Percentiles rank a stretch among this genome's conserved stretches.
phyloP scores from a whole-genome alignment of 73 alveolate genomes.

The Symbiodinium natans region DNA sequence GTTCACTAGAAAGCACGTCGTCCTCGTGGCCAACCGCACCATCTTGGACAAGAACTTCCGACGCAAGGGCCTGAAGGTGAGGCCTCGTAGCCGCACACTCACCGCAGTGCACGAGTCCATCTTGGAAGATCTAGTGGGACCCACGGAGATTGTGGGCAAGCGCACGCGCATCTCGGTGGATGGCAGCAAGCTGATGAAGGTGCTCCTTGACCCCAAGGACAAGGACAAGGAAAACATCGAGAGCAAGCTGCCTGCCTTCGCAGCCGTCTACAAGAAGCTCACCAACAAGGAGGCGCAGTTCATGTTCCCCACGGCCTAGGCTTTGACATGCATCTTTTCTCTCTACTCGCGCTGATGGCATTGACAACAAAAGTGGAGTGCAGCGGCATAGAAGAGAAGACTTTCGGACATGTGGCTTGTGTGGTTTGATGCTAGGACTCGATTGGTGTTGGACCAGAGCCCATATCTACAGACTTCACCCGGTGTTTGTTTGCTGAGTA shows the following conservation, averaged over 20 bases:
- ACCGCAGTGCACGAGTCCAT: constrained; percentile 96
- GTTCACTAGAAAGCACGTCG: constrained; percentile 95
- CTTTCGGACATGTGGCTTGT: no score
- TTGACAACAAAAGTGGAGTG: background rate
- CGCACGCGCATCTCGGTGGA: constrained; percentile 91
- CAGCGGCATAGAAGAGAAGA: no score
- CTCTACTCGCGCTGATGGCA: background rate
- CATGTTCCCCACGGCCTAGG: constrained; percentile 83
- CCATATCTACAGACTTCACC: no score
- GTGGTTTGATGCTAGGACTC: no score
- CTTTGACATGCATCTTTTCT: background rate
- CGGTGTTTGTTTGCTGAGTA: background rate
- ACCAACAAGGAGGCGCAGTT: constrained; percentile 97
- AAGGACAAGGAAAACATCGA: constrained; percentile 94
- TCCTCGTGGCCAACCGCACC: constrained; percentile 93
- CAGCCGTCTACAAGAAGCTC: constrained; percentile 96
- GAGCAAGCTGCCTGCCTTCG: constrained; percentile 97
- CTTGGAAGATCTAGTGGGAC: constrained; percentile 96
- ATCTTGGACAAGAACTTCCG: constrained; percentile 88
- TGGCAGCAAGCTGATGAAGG: constrained; percentile 47
- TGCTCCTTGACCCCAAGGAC: constrained; percentile 38
- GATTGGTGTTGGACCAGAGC: no score
- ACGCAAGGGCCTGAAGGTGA: constrained; percentile 47
- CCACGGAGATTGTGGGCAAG: constrained; percentile 96
- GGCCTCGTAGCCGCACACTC: constrained; percentile 94